Evolutionary conservation across 768 basidiomycete genomes (phyloP).

Genomic region (Pulveroboletus sp.): DNA sequence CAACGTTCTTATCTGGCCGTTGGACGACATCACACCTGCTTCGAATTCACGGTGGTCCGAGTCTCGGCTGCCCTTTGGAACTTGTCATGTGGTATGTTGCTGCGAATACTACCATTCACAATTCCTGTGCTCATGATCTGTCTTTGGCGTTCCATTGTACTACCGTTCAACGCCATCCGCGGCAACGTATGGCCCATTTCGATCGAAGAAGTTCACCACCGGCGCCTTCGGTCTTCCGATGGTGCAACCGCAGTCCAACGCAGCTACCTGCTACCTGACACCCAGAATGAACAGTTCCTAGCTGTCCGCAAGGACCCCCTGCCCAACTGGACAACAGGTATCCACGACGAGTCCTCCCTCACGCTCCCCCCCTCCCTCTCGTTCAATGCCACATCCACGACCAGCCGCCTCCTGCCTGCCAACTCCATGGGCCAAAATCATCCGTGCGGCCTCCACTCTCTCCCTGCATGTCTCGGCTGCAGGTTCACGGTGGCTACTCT

Average conservation of each 20-base stretch:
- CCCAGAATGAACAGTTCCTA: not conserved
- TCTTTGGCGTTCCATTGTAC: slow-evolving; percentile 22
- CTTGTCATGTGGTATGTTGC: slow-evolving; percentile 20
- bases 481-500: slow-evolving; percentile 2
- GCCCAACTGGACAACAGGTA: slow-evolving; percentile 9
- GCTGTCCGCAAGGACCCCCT: not conserved
- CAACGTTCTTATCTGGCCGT: slow-evolving; percentile 4
- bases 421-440: not conserved
- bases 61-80: slow-evolving; percentile 15
- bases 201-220: slow-evolving; percentile 14
- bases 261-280: slow-evolving; percentile 4
- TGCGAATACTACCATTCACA: not conserved
- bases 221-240: not conserved
- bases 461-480: not conserved
- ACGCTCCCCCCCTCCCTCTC: not conserved
- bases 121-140: not conserved
- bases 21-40: slow-evolving; percentile 10
- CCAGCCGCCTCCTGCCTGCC: not conserved
- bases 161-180: slow-evolving; percentile 16
- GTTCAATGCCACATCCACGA: not conserved
- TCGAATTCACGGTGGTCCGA: slow-evolving; percentile 18
- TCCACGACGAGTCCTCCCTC: slow-evolving; percentile 5
- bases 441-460: slow-evolving; percentile 1
- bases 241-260: slow-evolving; percentile 7
- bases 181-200: slow-evolving; percentile 24